Conservation (phyloP, 768 basidiomycete species). For the Nidularia pulvinata region DNA sequence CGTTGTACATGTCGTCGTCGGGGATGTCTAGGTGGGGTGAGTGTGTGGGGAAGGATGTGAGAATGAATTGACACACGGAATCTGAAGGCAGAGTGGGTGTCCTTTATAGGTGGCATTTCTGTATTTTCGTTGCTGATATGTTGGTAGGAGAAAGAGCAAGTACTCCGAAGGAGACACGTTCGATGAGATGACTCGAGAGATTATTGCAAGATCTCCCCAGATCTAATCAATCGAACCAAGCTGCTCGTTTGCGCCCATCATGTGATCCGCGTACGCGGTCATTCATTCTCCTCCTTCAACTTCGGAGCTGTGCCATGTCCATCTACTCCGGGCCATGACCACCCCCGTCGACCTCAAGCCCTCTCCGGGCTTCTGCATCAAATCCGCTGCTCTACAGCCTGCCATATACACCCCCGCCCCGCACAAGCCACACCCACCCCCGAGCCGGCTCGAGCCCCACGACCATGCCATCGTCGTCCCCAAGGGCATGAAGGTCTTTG, state of each 20-base stretch:
- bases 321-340: constrained; percentile 12
- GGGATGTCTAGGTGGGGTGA: constrained; percentile 28
- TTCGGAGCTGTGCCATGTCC: not conserved
- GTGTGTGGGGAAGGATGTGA: constrained; percentile 6
- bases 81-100: constrained; percentile 12
- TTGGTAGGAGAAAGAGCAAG: not conserved
- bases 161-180: not conserved
- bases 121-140: no score
- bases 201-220: not conserved
- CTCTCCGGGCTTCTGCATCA: constrained; percentile 70
- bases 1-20: constrained; percentile 47
- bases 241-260: not conserved
- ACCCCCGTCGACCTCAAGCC: constrained; percentile 46
- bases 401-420: constrained; percentile 26
- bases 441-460: constrained; percentile 22
- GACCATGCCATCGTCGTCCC: constrained; percentile 30
- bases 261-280: not conserved
- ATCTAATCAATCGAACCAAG: not conserved
- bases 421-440: constrained; percentile 2
- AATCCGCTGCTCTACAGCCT: constrained; percentile 46
- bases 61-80: constrained; percentile 27
- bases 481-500: constrained; percentile 62
- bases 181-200: not conserved
- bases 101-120: no score
- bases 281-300: not conserved